Evolutionary conservation across 108 stramenopile species (phyloP).

Genomic region (Skeletonema costatum): DNA sequence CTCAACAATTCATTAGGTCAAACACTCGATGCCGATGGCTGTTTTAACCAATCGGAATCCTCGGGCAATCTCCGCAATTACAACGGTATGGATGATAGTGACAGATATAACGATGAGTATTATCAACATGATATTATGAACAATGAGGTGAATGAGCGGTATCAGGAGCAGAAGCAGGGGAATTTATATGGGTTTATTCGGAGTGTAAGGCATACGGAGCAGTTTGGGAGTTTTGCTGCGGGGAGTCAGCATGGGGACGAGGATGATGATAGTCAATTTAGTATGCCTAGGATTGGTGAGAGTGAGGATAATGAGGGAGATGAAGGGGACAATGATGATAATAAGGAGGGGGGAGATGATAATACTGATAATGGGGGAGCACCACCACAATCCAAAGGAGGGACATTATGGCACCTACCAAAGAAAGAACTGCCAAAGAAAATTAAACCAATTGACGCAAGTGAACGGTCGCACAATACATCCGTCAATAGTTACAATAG

Average conservation of each 20-base stretch:
- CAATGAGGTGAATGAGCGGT: conserved; percentile 19
- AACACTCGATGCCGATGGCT: neutral
- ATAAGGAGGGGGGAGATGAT: neutral
- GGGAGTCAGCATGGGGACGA: neutral
- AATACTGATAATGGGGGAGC: too few species aligned
- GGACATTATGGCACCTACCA: too few species aligned
- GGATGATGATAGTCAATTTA: conserved; percentile 6
- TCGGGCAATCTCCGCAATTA: too few species aligned
- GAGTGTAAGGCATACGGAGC: neutral
- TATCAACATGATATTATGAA: neutral
- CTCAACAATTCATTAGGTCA: neutral
- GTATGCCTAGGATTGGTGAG: conserved; percentile 9
- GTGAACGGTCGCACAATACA: too few species aligned
- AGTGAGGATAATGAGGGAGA: neutral
- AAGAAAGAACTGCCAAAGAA: too few species aligned
- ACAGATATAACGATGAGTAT: neutral
- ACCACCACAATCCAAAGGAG: too few species aligned
- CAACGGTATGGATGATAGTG: too few species aligned
- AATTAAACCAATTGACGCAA: too few species aligned
- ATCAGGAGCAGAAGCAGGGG: conserved; percentile 9
- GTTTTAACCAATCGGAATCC: neutral
- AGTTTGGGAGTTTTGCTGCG: neutral
- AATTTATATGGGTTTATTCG: conserved; percentile 9
- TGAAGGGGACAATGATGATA: neutral
- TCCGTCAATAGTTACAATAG: too few species aligned